phyloP scores from a whole-genome alignment of 2,329 filamentous ascomycete genomes.

The Colletotrichum sp. region DNA sequence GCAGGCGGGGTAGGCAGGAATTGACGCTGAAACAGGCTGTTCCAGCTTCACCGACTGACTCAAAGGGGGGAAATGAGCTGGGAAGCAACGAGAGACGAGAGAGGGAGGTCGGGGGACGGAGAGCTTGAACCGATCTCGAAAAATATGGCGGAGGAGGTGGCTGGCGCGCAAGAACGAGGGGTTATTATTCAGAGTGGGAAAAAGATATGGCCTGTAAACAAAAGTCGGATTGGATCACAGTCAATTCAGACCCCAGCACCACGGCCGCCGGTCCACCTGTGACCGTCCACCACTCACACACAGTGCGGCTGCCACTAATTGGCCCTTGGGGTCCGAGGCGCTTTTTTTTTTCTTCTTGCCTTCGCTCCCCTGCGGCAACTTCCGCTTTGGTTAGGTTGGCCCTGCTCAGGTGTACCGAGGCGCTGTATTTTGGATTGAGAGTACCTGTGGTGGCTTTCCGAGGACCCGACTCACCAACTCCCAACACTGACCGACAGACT shows the following conservation, averaged over 20 bases:
- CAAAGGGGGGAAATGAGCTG: neutral
- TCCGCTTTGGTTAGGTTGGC: neutral
- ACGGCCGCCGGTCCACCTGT: neutral
- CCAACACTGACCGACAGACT: neutral
- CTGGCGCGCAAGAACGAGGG: conserved; percentile 19
- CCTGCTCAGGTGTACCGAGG: neutral
- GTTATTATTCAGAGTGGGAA: conserved; percentile 18
- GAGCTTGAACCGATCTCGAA: neutral
- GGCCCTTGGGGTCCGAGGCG: conserved; percentile 4
- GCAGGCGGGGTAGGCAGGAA: conserved; percentile 20
- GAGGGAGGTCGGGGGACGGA: neutral
- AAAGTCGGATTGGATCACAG: conserved; percentile 19
- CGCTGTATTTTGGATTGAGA: neutral
- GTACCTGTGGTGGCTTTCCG: neutral
- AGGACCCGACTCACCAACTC: neutral
- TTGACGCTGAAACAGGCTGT: conserved; percentile 18
- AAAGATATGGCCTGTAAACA: conserved; percentile 19
- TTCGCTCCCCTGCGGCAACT: conserved; percentile 5
- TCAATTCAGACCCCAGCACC: conserved; percentile 1
- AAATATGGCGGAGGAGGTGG: conserved; percentile 1
- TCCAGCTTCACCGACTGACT: conserved; percentile 14
- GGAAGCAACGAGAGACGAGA: conserved; percentile 6
- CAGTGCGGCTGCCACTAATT: neutral
- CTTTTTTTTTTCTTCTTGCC: neutral
- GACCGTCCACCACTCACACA: neutral